Base-by-base conservation (phyloP, 129 eudicot species). In the Lactuca sativa region DNA sequence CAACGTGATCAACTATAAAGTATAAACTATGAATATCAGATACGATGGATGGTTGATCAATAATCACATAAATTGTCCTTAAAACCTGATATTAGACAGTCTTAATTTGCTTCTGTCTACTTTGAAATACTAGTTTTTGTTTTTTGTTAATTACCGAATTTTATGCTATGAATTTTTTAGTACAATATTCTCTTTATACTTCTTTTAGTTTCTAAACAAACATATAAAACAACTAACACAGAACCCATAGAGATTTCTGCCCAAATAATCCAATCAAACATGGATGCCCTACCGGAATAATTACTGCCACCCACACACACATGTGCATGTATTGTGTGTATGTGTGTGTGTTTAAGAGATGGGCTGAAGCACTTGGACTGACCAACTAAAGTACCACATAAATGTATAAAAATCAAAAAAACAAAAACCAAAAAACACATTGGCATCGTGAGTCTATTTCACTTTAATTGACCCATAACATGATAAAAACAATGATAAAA, bases 301-400 rank as follows among this genome's bases (percentile, higher is more conserved):
- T 76, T 76, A 67, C 74, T 68, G 64, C 48, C 74, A 60, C 65
- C 37, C 65, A 66, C 61, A 59, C 47, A 49, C 70, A 65, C 55
- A 69, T 12, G 33, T 21, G 18, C 44, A 67, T 66, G 61, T 49
- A 13, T 72, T 56, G 73, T 66, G 61, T 49, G 18, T 72, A 41
- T 52, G 58, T 25, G 74, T 60, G 53, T 52, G 64, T 73, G 57
- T 40, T 59, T n/a, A 38, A 38, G 55, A 59, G 62, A 57, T 48
- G 48, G 69, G 38, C 64, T 30, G 16, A 37, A 69, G 47, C 69
- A 60, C 69, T 56, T 74, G 58, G 51, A 32, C 43, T 44, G 12
- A 59, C 74, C 47, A 60, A 49, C 61, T 67, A 67, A 33, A 51
- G 61, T 68, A 36, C 51, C 18, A 57, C 47, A 60, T 58, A 47